Conservation (phyloP, 305 asterid genomes). For the Fraxinus sp. region DNA sequence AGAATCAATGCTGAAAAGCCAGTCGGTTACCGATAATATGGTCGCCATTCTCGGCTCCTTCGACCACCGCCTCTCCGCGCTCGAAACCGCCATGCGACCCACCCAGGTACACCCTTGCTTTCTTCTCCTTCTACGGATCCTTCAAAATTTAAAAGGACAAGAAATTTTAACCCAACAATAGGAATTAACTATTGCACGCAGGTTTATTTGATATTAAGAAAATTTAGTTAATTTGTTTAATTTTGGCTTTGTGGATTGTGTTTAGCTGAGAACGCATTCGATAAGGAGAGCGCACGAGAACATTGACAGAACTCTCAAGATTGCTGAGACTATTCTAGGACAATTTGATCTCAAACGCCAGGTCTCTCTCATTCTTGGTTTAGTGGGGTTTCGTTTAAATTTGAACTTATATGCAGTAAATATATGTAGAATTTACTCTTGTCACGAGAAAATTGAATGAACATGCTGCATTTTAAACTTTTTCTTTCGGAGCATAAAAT, state of each 20-base stretch:
- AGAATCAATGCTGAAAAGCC: slow-evolving; percentile 75
- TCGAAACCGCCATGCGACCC: slow-evolving; percentile 99
- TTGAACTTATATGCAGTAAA: background rate
- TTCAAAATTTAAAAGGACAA: background rate
- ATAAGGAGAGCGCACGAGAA: slow-evolving; percentile 93
- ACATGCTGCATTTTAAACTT: background rate
- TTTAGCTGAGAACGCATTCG: slow-evolving; percentile 83
- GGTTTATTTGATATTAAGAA: background rate
- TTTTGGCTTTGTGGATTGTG: slow-evolving; percentile 3
- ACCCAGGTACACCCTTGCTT: slow-evolving; percentile 59
- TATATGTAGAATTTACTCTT: background rate
- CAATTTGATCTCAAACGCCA: slow-evolving; percentile 80
- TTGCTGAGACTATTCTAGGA: slow-evolving; percentile 62
- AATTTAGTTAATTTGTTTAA: slow-evolving; percentile 7
- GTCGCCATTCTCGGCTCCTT: slow-evolving; percentile 87
- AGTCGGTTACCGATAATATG: slow-evolving; percentile 75
- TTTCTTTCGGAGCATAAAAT: background rate
- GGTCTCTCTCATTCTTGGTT: slow-evolving; percentile 33
- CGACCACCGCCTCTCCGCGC: slow-evolving; percentile 96
- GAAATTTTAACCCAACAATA: background rate
- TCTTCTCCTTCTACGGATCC: background rate
- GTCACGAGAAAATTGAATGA: background rate
- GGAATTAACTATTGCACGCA: background rate
- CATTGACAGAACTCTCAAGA: slow-evolving; percentile 76
- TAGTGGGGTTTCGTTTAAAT: no score